Conservation (phyloP, 345 rosid species). For the Citrus sp. region DNA sequence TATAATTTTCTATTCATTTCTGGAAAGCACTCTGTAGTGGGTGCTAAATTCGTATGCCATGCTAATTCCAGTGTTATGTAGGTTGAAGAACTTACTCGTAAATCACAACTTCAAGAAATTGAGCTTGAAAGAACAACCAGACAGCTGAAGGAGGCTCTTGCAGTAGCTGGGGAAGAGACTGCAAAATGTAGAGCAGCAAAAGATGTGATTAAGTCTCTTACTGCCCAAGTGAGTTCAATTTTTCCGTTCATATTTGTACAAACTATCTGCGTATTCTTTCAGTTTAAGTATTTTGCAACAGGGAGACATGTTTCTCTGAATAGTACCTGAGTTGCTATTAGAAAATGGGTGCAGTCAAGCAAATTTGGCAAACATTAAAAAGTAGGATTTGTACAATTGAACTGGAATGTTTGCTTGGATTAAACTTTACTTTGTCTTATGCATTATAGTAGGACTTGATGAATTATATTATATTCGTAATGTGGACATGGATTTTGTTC, state of each 20-base stretch:
- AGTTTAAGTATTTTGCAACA: not conserved
- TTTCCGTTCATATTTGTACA: not conserved
- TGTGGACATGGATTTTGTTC: not conserved
- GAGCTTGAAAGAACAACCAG: slow-evolving; percentile 60
- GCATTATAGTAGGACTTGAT: not conserved
- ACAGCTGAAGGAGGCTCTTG: slow-evolving; percentile 60
- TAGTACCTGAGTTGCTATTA: not conserved
- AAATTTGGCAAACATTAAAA: not conserved
- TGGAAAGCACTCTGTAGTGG: not conserved
- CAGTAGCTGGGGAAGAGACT: slow-evolving; percentile 67
- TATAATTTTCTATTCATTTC: not conserved
- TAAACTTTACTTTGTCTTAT: not conserved
- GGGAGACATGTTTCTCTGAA: not conserved
- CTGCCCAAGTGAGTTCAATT: slow-evolving; percentile 53
- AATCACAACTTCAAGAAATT: slow-evolving; percentile 61
- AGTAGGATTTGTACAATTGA: not conserved
- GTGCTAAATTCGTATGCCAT: not conserved
- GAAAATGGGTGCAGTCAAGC: not conserved
- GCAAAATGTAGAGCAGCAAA: slow-evolving; percentile 77
- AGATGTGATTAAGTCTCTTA: slow-evolving; percentile 73
- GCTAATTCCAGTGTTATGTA: slow-evolving; percentile 23
- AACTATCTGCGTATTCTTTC: not conserved
- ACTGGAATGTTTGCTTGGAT: not conserved
- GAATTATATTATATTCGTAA: not conserved
- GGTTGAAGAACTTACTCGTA: slow-evolving; percentile 63